Base-by-base conservation (phyloP, 352 stramenopile species). In the Phytophthora pseudosyringae region DNA sequence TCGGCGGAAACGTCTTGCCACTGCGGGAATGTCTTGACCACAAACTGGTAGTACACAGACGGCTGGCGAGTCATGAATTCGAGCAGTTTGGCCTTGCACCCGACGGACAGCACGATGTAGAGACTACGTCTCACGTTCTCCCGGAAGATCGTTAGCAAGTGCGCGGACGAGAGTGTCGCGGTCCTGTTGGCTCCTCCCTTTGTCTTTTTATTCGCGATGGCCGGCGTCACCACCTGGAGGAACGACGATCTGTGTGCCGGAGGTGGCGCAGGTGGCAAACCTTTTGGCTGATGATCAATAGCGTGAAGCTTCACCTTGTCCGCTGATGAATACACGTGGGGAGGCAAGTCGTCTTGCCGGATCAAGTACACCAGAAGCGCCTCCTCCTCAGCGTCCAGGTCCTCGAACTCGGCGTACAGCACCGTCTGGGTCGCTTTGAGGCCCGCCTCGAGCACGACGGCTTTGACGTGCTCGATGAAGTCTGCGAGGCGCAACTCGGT, bases 321-420 rank as follows among this genome's bases (percentile, higher is more conserved):
- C 0, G 69, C 63, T 1, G 78, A 71, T 3, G 79, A 80, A 40
- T 89, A 90, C 10, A 84, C 36, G 10, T 78, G 62, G 3, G 44
- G 35, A 5, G 81, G 79, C 1, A 88, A 15, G 39, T 89, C 81
- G 15, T 72, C 64, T 29, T 83, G 73, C 5, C 67, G 52, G 31
- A 88, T 58, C 4, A 87, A 50, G 26, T 88, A 67, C 26, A 86
- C 46, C 0, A 86, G 18, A 29, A 88, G 29, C 5, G 62, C 60
- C 3, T 75, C 55, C n/a, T 85, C 75, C 5, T 70, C 67, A 1
- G 11, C 4, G 6, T 60, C 59, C 3, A 92, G 46, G 28, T 86
- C 69, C n/a, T 89, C 80, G 13, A 78, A 85, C 11, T 88, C 81
- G 4, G 74, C 51, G 44, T 82, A 92, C 10, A 92, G 28, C 29